A percentile compares a stretch with the other conserved stretches of the same genome.
phyloP scores from a whole-genome alignment of 2,329 filamentous ascomycete genomes.

The Pseudogymnoascus sp. region DNA sequence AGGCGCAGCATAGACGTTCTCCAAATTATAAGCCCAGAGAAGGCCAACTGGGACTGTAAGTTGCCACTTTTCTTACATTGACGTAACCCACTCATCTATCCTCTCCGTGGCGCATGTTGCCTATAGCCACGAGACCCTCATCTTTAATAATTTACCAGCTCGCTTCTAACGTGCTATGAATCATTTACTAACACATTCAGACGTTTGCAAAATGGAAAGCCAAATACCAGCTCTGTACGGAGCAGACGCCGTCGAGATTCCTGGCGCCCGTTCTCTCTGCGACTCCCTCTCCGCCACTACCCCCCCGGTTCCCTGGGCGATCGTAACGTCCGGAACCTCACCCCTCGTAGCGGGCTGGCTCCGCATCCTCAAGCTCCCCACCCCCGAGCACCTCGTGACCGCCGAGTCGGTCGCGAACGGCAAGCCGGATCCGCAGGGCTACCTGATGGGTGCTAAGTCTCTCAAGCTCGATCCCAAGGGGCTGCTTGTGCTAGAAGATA shows the following conservation, averaged over 20 bases:
- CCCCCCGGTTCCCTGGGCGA: slow-evolving; percentile 61
- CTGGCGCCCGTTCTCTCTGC: slow-evolving; percentile 68
- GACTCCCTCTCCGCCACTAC: slow-evolving; percentile 52
- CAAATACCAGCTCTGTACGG: slow-evolving; percentile 71
- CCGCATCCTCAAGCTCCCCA: slow-evolving; percentile 54
- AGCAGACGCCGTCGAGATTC: slow-evolving; percentile 73
- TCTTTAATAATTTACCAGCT: not conserved
- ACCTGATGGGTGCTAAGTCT: slow-evolving; percentile 57
- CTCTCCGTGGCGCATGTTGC: slow-evolving; percentile 2
- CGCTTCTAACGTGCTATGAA: not conserved
- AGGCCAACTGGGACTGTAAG: slow-evolving; percentile 90
- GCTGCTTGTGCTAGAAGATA: slow-evolving; percentile 61
- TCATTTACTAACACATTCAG: slow-evolving; percentile 36
- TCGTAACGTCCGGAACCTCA: slow-evolving; percentile 68
- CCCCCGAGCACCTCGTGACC: slow-evolving; percentile 59
- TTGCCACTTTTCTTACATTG: slow-evolving; percentile 22
- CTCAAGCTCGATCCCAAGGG: slow-evolving; percentile 33
- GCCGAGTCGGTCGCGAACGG: slow-evolving; percentile 69
- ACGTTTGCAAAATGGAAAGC: slow-evolving; percentile 71
- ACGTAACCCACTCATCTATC: not conserved
- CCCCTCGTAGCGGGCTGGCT: slow-evolving; percentile 68
- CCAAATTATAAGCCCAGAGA: slow-evolving; percentile 68
- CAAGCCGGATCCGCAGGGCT: slow-evolving; percentile 72
- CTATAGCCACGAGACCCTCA: not conserved
- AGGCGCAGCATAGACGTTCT: slow-evolving; percentile 82